A percentile compares a stretch with the other conserved stretches of the same genome.
These are phyloP conservation scores for Cymbidium sinense DNA, from an alignment of 106 monocot species.

Conservation along the genomic window DNA sequence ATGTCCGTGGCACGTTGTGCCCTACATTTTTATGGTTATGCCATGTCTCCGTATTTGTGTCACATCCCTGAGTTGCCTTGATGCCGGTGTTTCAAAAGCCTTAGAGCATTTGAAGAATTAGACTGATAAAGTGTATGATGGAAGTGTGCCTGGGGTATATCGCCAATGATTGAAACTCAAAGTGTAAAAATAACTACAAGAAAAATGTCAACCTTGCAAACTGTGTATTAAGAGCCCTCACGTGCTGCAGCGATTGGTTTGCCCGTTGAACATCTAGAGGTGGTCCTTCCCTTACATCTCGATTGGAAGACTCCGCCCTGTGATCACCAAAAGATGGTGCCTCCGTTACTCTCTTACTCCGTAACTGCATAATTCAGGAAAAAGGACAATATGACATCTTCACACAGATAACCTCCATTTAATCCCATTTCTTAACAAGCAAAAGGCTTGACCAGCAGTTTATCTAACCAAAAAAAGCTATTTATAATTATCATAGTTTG, in stretches of 20 bases:
- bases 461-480: not conserved
- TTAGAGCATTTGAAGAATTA: not conserved
- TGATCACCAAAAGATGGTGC: constrained; percentile 57
- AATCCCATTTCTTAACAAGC: not conserved
- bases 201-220: constrained; percentile 60
- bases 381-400: not conserved
- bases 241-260: constrained; percentile 54
- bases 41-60: not conserved
- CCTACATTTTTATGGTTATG: not conserved
- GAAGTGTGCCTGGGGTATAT: not conserved
- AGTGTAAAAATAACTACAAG: not conserved
- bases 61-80: not conserved
- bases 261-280: constrained; percentile 47
- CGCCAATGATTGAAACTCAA: not conserved
- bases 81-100: not conserved
- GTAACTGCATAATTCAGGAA: constrained; percentile 30
- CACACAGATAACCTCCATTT: not conserved
- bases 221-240: constrained; percentile 85
- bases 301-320: constrained; percentile 58
- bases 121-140: not conserved
- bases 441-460: not conserved
- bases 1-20: not conserved
- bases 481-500: not conserved
- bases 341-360: constrained; percentile 79
- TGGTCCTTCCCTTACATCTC: constrained; percentile 29